A percentile compares a stretch with the other conserved stretches of the same genome.
Conservation (phyloP, 208 protist genomes). For the Trypanosoma mega region DNA sequence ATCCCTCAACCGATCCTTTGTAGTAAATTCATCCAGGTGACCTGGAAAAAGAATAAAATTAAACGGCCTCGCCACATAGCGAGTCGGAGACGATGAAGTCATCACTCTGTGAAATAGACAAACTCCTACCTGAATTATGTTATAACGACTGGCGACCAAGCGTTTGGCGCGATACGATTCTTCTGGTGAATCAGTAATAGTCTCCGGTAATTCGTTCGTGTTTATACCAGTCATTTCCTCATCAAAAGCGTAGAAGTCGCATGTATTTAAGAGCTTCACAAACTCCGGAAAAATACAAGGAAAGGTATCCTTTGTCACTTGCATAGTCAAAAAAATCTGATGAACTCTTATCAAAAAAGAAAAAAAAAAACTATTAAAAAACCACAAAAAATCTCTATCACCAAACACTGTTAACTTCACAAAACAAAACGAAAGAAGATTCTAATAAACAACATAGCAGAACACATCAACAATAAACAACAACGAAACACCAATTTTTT, state of each 20-base stretch:
- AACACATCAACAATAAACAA: no score
- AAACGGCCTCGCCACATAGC: conserved; percentile 61
- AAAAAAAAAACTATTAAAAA: no score
- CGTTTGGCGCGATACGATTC: conserved; percentile 69
- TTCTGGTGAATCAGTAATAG: conserved; percentile 52
- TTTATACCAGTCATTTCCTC: conserved; percentile 89
- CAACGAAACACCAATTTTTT: no score
- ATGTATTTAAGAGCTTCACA: conserved; percentile 53
- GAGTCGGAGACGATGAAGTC: conserved; percentile 15
- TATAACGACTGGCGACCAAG: conserved; percentile 57
- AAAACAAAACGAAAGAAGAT: no score
- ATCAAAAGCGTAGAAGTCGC: conserved; percentile 85
- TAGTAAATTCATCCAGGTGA: conserved; percentile 38
- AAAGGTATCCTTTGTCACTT: conserved; percentile 71
- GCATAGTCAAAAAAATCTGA: conserved; percentile 33
- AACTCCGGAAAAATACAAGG: conserved; percentile 66
- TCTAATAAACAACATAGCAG: no score
- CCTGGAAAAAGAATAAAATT: conserved; percentile 80
- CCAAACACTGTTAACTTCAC: no score
- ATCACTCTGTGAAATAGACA: conserved; percentile 67
- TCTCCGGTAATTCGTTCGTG: conserved; percentile 53
- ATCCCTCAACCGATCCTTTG: conserved; percentile 29
- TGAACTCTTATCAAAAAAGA: neutral
- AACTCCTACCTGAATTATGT: conserved; percentile 83
- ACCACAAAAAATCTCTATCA: no score